These are phyloP conservation scores for Cladophialophora carrionii DNA, from an alignment of 2,329 filamentous ascomycete genomes.

Conservation along the genomic window DNA sequence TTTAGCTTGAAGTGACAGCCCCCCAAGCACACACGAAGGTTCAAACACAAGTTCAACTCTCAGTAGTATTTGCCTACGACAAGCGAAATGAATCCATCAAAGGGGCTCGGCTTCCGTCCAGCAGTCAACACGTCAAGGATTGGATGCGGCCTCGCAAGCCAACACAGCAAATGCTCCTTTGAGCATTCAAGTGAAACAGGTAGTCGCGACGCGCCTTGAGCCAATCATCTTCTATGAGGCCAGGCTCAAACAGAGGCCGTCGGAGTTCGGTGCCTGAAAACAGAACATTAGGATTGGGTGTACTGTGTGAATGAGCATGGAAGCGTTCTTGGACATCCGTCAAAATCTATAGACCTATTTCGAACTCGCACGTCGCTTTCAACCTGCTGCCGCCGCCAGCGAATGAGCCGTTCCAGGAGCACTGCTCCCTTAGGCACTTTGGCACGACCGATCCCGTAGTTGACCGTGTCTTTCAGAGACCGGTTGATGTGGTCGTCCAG, in stretches of 20 bases:
- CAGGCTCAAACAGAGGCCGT: not conserved
- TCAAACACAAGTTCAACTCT: not conserved
- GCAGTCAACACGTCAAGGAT: constrained; percentile 3
- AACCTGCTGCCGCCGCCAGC: constrained; percentile 9
- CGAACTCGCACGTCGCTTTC: constrained; percentile 15
- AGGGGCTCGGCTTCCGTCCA: not conserved
- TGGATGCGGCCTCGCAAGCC: constrained; percentile 5
- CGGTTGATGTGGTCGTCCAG: not conserved
- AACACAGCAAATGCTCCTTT: constrained; percentile 15
- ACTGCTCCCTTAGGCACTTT: not conserved
- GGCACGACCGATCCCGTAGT: not conserved
- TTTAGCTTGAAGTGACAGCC: not conserved
- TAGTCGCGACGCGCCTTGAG: constrained; percentile 28
- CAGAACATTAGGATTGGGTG: not conserved
- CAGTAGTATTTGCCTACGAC: not conserved
- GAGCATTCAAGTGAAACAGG: constrained; percentile 8
- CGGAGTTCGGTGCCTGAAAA: not conserved
- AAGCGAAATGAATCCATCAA: constrained; percentile 5
- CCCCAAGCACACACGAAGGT: not conserved
- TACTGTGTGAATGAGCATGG: constrained; percentile 6
- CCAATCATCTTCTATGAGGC: constrained; percentile 23
- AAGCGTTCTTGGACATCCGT: constrained; percentile 11
- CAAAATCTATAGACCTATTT: constrained; percentile 20
- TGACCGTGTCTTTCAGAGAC: not conserved
- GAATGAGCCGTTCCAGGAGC: not conserved